These are phyloP conservation scores for Nemania abortiva DNA, from an alignment of 2,329 filamentous ascomycete species.

Conservation along the genomic window DNA sequence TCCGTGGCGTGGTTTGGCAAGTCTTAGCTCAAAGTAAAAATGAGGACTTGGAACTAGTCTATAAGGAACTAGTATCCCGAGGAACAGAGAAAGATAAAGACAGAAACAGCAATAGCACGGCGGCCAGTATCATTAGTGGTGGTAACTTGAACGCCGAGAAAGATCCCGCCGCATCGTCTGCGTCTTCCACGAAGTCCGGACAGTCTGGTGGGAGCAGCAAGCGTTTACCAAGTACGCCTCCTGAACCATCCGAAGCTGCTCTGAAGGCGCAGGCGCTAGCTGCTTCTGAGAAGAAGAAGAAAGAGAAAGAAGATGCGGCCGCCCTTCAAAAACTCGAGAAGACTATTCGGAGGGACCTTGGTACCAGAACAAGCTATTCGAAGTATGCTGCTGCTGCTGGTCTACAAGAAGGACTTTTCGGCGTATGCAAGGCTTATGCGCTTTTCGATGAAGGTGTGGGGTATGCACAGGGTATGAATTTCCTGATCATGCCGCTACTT, in stretches of 20 bases:
- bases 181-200: slow-evolving; percentile 86
- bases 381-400: slow-evolving; percentile 93
- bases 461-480: slow-evolving; percentile 99
- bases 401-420: slow-evolving; percentile 92
- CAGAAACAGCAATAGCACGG: slow-evolving; percentile 66
- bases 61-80: slow-evolving; percentile 81
- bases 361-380: slow-evolving; percentile 93
- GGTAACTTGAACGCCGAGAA: slow-evolving; percentile 70
- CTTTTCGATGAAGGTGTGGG: slow-evolving; percentile 94
- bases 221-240: slow-evolving; percentile 67
- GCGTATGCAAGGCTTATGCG: slow-evolving; percentile 96
- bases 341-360: slow-evolving; percentile 88
- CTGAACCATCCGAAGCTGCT: slow-evolving; percentile 73
- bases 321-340: slow-evolving; percentile 88
- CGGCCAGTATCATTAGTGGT: slow-evolving; percentile 65
- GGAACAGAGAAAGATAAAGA: slow-evolving; percentile 85
- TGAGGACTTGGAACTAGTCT: slow-evolving; percentile 87
- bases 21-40: slow-evolving; percentile 96
- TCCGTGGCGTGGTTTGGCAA: slow-evolving; percentile 99
- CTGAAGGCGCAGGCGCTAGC: slow-evolving; percentile 73
- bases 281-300: slow-evolving; percentile 78
- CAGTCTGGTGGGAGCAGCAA: slow-evolving; percentile 71
- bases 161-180: slow-evolving; percentile 79
- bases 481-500: slow-evolving; percentile 93
- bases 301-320: slow-evolving; percentile 80